Conservation (phyloP, 805 yeast species). For the Wickerhamiella alocasiicola region DNA sequence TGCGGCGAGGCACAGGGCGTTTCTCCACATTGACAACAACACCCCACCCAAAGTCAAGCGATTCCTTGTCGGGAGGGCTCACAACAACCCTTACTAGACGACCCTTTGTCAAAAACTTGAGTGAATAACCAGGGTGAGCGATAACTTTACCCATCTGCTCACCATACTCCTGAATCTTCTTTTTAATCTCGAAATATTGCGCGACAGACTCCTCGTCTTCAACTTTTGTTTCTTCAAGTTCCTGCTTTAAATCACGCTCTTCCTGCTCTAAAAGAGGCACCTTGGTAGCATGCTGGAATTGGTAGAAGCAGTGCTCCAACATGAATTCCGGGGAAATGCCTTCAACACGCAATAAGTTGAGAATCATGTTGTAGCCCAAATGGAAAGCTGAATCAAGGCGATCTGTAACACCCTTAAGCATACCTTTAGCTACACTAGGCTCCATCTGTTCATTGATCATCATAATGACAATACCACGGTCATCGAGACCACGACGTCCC, state of each 20-base stretch:
- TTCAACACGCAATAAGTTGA: constrained; percentile 91
- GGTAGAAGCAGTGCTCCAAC: constrained; percentile 88
- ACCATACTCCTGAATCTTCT: constrained; percentile 57
- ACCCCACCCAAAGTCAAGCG: constrained; percentile 89
- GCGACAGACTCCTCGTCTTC: constrained; percentile 65
- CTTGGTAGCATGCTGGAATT: constrained; percentile 84
- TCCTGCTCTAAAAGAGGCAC: constrained; percentile 75
- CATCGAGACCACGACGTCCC: constrained; percentile 98
- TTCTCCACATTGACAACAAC: constrained; percentile 68
- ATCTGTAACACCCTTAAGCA: constrained; percentile 99
- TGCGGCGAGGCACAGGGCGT: constrained; percentile 39
- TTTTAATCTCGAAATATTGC: constrained; percentile 71
- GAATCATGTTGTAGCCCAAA: constrained; percentile 90
- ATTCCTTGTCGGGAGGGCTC: constrained; percentile 19
- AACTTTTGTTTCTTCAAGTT: constrained; percentile 39
- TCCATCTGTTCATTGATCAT: constrained; percentile 99
- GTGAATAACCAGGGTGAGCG: constrained; percentile 79
- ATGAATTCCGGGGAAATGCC: constrained; percentile 97
- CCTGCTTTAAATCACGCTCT: constrained; percentile 39
- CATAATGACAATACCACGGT: constrained; percentile 97
- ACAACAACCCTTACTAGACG: constrained; percentile 62
- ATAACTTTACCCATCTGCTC: constrained; percentile 69
- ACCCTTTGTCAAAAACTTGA: constrained; percentile 81
- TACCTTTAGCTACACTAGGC: constrained; percentile 97
- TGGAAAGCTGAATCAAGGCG: constrained; percentile 96